Evolutionary conservation across 2,329 filamentous ascomycete species (phyloP), one percentile per base, ranked within the genome.

Genomic region (Ambrosiella xylebori): DNA sequence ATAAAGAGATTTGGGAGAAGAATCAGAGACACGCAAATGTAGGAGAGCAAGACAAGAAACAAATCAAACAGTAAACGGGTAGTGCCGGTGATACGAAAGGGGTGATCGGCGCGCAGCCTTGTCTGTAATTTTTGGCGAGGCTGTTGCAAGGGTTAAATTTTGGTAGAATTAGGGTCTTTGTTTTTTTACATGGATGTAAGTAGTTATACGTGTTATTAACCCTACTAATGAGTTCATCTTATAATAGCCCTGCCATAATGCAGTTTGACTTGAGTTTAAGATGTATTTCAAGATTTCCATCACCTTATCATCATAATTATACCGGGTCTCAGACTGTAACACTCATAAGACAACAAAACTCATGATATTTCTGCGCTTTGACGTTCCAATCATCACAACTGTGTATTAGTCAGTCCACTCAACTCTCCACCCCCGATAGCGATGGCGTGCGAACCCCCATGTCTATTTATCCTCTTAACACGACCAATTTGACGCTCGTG

Each of bases 381-480:
- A 41, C 8, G 40, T 4, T 17, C 2, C n/a, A 2, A 47, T 15
- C 44, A 15, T 47, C 9, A 47, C 44, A 15, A 13, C 19, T 3
- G n/a, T 47, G 13, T 17, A 47, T 15, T 15, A 3, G n/a, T 47
- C n/a, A 47, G 44, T 47, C 44, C 7, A 15, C 19, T 8, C n/a
- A n/a, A 13, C n/a, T 11, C 7, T 35, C 27, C 35, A 5, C 27
- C 27, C 27, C 4, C 27, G 27, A 27, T 27, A 27, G 27, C 44
- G 49, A 57, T 57, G 56, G 47, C 56, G 56, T 57, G 56, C 56
- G 13, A 13, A 47, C 44, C n/a, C n/a, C 44, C 44, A 6, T 47
- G 44, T 17, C 44, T 8, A 8, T 15, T 3, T 5, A 27, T 27
- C 27, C 27, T 27, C 27, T 27, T 27, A 27, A 27, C 3, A 4